Base-by-base conservation (phyloP, 371 early-diverging fungal species). In the Mortierella sp. region DNA sequence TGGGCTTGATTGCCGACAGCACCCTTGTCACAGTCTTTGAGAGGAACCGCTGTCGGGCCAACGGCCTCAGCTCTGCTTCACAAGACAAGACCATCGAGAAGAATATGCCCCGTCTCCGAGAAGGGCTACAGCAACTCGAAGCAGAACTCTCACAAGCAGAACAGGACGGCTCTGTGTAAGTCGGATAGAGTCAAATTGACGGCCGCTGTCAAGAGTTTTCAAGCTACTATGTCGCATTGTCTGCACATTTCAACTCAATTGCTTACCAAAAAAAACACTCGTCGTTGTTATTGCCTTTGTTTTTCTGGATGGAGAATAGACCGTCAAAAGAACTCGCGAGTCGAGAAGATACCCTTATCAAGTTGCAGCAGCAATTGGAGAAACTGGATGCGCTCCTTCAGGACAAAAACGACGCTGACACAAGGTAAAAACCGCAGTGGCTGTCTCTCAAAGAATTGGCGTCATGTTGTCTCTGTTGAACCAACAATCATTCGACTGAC, bases 71-170 rank as follows among this genome's bases (percentile, higher is more conserved):
- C 63, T 89, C 89, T n/a, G 88, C 87, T 13, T 89, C 90, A 37
- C 91, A 91, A 53, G 91, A 93, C 71, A 74, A 77, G 26, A 87
- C 81, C 22, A 90, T 94, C 63, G 77, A 89, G 53, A 89, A 90
- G 70, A 91, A 90, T 64, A 69, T 93, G 74, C 78, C 82, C 4
- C 87, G 88, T 47, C 83, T 93, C 29, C 85, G 89, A 70, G 87
- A 87, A 31, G 93, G 93, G 4, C 73, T 93, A 29, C 82, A 87
- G 34, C 74, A 85, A 11, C 80, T 94, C 24, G 94, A 94, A 77
- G 80, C 86, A 45, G 89, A 90, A 65, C 81, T 94, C 63, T 91
- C 92, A 11, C 86, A 76, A 58, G 91, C 90, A 70, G 95, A 93
- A 77, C 89, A 90, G 65, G 74, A 87, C 29, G 90, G 89, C 22